These are phyloP conservation scores for Eimeria sp. DNA, from an alignment of 169 alveolate genomes.

Conservation along the genomic window DNA sequence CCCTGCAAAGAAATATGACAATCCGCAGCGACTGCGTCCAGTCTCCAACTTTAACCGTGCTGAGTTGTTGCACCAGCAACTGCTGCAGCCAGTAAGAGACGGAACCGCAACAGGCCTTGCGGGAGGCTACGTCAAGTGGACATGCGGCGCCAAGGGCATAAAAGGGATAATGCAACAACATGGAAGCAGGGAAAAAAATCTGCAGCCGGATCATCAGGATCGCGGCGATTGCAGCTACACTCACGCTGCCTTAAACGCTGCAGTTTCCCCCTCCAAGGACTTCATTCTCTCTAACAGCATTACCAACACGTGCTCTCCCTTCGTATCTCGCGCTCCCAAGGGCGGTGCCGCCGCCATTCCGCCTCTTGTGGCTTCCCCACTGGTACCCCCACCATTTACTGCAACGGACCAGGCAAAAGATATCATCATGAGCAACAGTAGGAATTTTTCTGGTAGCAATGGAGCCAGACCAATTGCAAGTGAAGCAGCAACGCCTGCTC, in stretches of 20 bases:
- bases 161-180: not conserved
- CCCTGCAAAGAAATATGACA: not conserved
- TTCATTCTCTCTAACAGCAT: slow-evolving; percentile 68
- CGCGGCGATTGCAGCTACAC: not conserved
- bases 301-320: slow-evolving; percentile 69
- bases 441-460: not conserved
- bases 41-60: not conserved
- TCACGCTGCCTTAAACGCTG: slow-evolving; percentile 49
- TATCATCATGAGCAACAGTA: not conserved
- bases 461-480: not conserved
- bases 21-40: not conserved
- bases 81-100: not conserved
- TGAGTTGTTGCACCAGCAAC: not conserved
- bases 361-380: slow-evolving; percentile 41
- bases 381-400: slow-evolving; percentile 10
- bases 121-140: not conserved
- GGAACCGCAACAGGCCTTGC: not conserved
- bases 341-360: slow-evolving; percentile 28
- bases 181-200: not conserved
- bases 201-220: not conserved
- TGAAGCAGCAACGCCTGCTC: not conserved
- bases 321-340: slow-evolving; percentile 31
- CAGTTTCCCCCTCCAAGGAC: slow-evolving; percentile 70
- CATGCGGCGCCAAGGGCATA: not conserved
- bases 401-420: slow-evolving; percentile 13